Evolutionary conservation across 306 rosid species (phyloP).

Genomic region (Cucumis hystrix): DNA sequence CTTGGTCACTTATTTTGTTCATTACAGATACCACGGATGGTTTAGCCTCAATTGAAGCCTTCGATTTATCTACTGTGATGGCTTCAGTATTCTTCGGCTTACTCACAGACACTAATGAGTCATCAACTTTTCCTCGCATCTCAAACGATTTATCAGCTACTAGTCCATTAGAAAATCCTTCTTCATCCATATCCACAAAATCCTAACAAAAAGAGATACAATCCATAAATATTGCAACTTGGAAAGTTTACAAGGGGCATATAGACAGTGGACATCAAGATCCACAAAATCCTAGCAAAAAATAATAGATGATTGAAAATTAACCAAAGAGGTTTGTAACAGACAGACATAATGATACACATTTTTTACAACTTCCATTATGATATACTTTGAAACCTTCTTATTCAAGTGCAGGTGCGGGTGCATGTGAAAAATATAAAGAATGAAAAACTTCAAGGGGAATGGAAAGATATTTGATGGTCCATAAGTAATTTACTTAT

Average conservation of each 20-base stretch:
- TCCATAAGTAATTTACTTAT: not conserved
- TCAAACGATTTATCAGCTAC: conserved; percentile 17
- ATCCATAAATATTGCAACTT: not conserved
- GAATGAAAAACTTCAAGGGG: not conserved
- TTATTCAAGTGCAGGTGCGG: not conserved
- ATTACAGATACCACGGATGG: conserved; percentile 11
- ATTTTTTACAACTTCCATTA: not conserved
- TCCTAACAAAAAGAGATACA: not conserved
- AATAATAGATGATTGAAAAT: not conserved
- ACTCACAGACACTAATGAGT: conserved; percentile 14
- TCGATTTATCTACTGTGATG: conserved; percentile 15
- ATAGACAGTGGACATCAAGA: not conserved
- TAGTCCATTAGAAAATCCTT: conserved; percentile 29
- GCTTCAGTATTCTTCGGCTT: conserved; percentile 17
- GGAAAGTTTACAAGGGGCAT: not conserved
- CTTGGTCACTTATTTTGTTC: conserved; percentile 16
- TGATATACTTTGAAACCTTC: not conserved
- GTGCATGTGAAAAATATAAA: not conserved
- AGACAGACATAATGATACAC: not conserved
- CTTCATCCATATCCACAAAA: conserved; percentile 66
- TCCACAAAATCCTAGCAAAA: conserved; percentile 1
- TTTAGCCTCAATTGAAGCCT: conserved; percentile 17
- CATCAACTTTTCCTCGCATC: conserved; percentile 23
- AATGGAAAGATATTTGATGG: not conserved
- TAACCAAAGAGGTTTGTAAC: not conserved